Conservation (phyloP, 164 flowering plant species). For the Buxus sempervirens region DNA sequence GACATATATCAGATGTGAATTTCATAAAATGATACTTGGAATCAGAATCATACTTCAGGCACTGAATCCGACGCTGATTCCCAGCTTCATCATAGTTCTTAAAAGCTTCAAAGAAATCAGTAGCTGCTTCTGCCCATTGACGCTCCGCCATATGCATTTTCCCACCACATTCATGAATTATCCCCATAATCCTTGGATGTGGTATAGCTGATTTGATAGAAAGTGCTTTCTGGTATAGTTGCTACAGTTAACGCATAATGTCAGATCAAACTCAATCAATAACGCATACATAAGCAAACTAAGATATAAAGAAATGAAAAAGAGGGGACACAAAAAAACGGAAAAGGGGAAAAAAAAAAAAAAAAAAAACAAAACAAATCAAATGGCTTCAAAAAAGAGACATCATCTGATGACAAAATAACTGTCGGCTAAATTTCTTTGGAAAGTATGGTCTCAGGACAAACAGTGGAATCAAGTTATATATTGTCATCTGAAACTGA, state of each 20-base stretch:
- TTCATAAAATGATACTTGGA: background rate
- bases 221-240: slow-evolving; percentile 92
- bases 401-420: no score
- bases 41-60: slow-evolving; percentile 76
- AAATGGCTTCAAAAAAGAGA: no score
- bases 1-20: no score
- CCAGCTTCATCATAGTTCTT: slow-evolving; percentile 99
- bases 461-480: no score
- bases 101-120: slow-evolving; percentile 99
- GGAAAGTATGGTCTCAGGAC: background rate
- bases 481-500: no score
- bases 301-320: background rate
- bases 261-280: background rate
- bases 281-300: background rate
- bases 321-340: no score
- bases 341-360: no score
- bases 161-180: slow-evolving; percentile 98
- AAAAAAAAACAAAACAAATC: no score
- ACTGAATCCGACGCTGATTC: slow-evolving; percentile 94
- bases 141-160: slow-evolving; percentile 99
- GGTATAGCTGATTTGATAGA: slow-evolving; percentile 97
- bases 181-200: slow-evolving; percentile 99
- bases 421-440: background rate
- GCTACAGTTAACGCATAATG: slow-evolving; percentile 43
- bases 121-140: slow-evolving; percentile 99